phyloP scores from a whole-genome alignment of 805 yeast genomes.

The Cyberlindnera nakhonratchasimensis region DNA sequence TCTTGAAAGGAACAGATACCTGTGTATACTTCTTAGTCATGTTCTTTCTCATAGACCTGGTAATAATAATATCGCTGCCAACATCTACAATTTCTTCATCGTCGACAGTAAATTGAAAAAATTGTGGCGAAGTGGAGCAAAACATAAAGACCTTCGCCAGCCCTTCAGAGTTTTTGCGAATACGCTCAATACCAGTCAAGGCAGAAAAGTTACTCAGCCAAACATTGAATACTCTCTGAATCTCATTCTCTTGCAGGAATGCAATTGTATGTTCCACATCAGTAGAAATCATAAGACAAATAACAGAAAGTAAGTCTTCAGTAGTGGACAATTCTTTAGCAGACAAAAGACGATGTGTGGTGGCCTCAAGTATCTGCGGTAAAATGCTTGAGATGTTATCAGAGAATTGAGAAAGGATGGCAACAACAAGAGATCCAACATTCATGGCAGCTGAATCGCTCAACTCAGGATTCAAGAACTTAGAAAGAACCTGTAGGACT shows the following conservation, averaged over 20 bases:
- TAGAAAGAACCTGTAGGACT: constrained; percentile 62
- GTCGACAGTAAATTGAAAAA: constrained; percentile 58
- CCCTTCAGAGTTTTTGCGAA: constrained; percentile 64
- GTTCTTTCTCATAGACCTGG: constrained; percentile 70
- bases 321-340: constrained; percentile 71
- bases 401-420: constrained; percentile 53
- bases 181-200: constrained; percentile 68
- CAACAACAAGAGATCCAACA: constrained; percentile 61
- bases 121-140: constrained; percentile 34
- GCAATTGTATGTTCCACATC: constrained; percentile 63
- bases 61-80: constrained; percentile 62
- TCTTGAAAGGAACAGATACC: constrained; percentile 67
- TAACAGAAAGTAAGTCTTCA: constrained; percentile 72
- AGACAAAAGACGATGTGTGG: constrained; percentile 58
- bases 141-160: constrained; percentile 63
- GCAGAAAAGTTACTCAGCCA: constrained; percentile 86
- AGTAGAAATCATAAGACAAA: constrained; percentile 63
- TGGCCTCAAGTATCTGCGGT: constrained; percentile 43
- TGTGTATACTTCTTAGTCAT: constrained; percentile 55
- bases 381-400: constrained; percentile 15
- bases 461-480: constrained; percentile 65
- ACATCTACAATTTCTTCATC: constrained; percentile 70
- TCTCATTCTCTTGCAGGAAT: constrained; percentile 48
- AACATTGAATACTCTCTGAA: constrained; percentile 59
- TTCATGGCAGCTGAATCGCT: constrained; percentile 81